phyloP scores from a whole-genome alignment of 164 flowering plant genomes.

The Umbellularia californica region DNA sequence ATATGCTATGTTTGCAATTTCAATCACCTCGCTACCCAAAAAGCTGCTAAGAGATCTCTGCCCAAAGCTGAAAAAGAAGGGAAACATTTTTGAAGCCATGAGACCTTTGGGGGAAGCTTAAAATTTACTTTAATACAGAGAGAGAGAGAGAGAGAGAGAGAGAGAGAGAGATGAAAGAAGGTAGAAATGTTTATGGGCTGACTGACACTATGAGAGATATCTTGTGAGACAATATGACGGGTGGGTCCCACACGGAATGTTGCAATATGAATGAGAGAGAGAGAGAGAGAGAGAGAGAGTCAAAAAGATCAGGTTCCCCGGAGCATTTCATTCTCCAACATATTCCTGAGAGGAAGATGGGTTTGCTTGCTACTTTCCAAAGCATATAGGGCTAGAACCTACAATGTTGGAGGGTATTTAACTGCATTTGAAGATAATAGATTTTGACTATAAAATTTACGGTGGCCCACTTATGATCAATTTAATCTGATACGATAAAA shows the following conservation, averaged over 20 bases:
- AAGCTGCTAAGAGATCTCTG: neutral
- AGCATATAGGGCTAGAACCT: neutral
- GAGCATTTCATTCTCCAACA: constrained; percentile 56
- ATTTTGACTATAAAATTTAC: too few species aligned
- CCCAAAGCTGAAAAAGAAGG: neutral
- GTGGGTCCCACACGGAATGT: constrained; percentile 32
- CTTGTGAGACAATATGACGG: constrained; percentile 23
- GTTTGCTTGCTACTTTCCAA: constrained; percentile 3
- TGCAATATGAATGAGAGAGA: constrained; percentile 10
- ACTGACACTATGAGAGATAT: neutral
- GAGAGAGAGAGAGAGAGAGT: constrained; percentile 16
- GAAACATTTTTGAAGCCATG: neutral
- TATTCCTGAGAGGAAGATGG: constrained; percentile 29
- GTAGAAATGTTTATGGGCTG: neutral
- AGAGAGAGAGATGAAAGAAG: neutral
- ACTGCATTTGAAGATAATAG: too few species aligned
- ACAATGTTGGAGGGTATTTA: neutral
- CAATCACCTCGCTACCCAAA: neutral
- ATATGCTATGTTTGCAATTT: neutral
- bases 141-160: neutral
- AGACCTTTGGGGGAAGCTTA: neutral
- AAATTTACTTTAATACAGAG: neutral
- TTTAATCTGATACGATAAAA: too few species aligned
- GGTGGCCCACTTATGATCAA: too few species aligned
- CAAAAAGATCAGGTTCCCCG: constrained; percentile 38